Percentiles rank a stretch among this genome's conserved stretches.
Evolutionary conservation across 2,329 filamentous ascomycete species (phyloP).

Genomic region (Pseudocercospora pini-densiflorae): DNA sequence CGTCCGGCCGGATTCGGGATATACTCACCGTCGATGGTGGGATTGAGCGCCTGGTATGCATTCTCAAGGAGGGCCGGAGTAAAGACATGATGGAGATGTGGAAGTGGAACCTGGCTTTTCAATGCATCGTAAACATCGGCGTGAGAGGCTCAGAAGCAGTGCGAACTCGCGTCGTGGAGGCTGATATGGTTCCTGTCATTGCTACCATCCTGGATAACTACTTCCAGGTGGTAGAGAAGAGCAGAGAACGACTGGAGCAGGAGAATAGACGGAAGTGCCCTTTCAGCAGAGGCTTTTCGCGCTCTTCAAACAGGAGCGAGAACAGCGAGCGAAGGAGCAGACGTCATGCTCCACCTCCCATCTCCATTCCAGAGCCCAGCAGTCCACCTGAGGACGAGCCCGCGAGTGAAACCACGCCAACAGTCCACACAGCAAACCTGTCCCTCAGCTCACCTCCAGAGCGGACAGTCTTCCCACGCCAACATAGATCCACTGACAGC

Average conservation of each 20-base stretch:
- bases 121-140: slow-evolving; percentile 98
- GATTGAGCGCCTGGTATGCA: slow-evolving; percentile 94
- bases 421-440: slow-evolving; percentile 56
- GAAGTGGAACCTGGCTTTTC: slow-evolving; percentile 99
- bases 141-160: slow-evolving; percentile 94
- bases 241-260: slow-evolving; percentile 80
- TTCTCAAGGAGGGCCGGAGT: slow-evolving; percentile 94
- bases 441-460: slow-evolving; percentile 73
- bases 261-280: slow-evolving; percentile 68
- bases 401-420: slow-evolving; percentile 64
- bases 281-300: slow-evolving; percentile 42
- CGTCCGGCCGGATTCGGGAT: slow-evolving; percentile 94
- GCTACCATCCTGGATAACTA: slow-evolving; percentile 98
- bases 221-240: slow-evolving; percentile 92
- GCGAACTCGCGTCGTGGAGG: slow-evolving; percentile 92
- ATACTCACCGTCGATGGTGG: slow-evolving; percentile 99
- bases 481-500: slow-evolving; percentile 52
- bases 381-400: slow-evolving; percentile 55
- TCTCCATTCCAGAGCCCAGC: slow-evolving; percentile 70
- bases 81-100: slow-evolving; percentile 99
- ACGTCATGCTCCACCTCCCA: slow-evolving; percentile 82
- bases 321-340: slow-evolving; percentile 54
- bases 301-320: slow-evolving; percentile 41
- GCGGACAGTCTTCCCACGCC: slow-evolving; percentile 66
- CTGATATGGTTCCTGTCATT: slow-evolving; percentile 98